Percentiles rank a stretch among this genome's conserved stretches.
These are phyloP conservation scores for Kurtzmaniella quercitrusa DNA, from an alignment of 1,139 yeast species.

Conservation along the genomic window DNA sequence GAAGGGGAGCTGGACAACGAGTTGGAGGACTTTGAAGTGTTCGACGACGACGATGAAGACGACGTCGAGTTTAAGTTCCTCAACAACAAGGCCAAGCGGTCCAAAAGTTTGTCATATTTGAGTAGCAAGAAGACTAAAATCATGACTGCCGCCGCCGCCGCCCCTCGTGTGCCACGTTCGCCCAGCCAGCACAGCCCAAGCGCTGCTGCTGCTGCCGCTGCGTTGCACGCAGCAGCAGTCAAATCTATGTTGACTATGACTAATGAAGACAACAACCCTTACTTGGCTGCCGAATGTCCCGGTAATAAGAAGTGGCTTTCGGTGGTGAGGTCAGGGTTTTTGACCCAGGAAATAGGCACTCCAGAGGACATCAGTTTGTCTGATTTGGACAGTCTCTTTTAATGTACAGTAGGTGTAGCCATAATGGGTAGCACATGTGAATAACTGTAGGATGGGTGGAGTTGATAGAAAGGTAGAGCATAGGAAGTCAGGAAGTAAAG, in stretches of 20 bases:
- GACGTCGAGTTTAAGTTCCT: constrained; percentile 18
- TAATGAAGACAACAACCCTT: background rate
- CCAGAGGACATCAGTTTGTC: constrained; percentile 75
- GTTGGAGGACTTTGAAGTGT: constrained; percentile 44
- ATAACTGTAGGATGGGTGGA: background rate
- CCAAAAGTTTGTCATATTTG: constrained; percentile 59
- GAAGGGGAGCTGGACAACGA: constrained; percentile 24
- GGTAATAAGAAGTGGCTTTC: constrained; percentile 60
- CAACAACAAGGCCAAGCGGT: constrained; percentile 47
- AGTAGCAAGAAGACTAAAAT: constrained; percentile 48
- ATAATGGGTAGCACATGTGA: background rate
- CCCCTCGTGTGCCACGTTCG: constrained; percentile 68
- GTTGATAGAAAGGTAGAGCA: too few relatives aligned
- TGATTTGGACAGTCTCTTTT: constrained; percentile 65
- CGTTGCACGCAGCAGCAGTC: constrained; percentile 67
- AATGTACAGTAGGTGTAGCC: constrained; percentile 10
- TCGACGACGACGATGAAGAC: constrained; percentile 37
- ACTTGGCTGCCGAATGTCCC: constrained; percentile 8
- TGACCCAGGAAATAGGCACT: constrained; percentile 68
- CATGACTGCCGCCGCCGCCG: constrained; percentile 78
- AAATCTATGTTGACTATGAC: constrained; percentile 33
- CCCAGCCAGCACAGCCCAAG: constrained; percentile 53
- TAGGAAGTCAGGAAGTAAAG: too few relatives aligned
- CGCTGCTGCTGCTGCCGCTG: constrained; percentile 72
- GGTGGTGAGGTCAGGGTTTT: constrained; percentile 68